phyloP scores from a whole-genome alignment of 805 yeast genomes.

The Barnettozyma botsteinii region DNA sequence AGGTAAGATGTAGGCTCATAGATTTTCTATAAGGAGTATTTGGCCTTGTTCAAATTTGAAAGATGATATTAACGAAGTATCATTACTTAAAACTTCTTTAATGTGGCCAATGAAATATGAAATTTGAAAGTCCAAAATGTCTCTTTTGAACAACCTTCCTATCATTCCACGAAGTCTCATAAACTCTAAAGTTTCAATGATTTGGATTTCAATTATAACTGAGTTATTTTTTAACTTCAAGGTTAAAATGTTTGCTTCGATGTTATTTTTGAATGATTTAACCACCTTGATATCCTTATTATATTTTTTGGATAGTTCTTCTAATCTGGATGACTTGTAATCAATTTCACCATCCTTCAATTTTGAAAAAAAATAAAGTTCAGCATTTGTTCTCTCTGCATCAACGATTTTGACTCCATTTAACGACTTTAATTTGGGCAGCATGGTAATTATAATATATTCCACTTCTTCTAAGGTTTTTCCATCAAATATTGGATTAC shows the following conservation, averaged over 20 bases:
- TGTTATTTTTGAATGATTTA: not conserved
- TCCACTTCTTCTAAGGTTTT: conserved; percentile 21
- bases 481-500: conserved; percentile 43
- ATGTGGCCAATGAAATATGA: conserved; percentile 19
- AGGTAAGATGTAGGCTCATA: not conserved
- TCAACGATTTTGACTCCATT: conserved; percentile 51
- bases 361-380: conserved; percentile 55
- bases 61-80: conserved; percentile 21
- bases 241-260: conserved; percentile 1
- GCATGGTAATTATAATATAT: conserved; percentile 41
- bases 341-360: conserved; percentile 29
- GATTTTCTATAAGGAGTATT: conserved; percentile 7
- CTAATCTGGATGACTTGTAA: conserved; percentile 36
- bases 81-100: conserved; percentile 22
- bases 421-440: conserved; percentile 33
- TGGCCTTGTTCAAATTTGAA: conserved; percentile 19
- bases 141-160: conserved; percentile 19
- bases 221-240: conserved; percentile 5
- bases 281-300: conserved; percentile 11
- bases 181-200: conserved; percentile 29
- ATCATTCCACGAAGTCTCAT: conserved; percentile 32
- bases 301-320: conserved; percentile 26
- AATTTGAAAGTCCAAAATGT: conserved; percentile 24
- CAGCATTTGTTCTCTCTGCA: conserved; percentile 56
- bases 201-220: conserved; percentile 6